Evolutionary conservation across 225 moss, liverwort and hornwort species (phyloP).

Genomic region (Lunularia cruciata): DNA sequence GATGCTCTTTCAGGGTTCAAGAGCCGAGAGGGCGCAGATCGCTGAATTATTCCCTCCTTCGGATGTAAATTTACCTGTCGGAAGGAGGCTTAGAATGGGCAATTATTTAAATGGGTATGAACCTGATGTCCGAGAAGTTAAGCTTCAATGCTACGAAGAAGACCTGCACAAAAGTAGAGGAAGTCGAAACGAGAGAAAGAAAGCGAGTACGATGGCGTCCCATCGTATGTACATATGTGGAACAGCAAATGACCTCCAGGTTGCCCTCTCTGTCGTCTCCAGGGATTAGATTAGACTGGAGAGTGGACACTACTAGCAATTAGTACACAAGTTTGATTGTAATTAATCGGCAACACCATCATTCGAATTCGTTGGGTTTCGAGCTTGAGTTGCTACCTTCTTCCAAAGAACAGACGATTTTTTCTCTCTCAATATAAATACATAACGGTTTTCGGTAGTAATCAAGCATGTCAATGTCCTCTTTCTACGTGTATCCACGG

Average conservation of each 20-base stretch:
- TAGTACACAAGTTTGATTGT: neutral
- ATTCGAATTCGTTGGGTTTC: neutral
- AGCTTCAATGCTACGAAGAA: conserved; percentile 71
- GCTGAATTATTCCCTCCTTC: conserved; percentile 66
- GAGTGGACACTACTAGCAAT: neutral
- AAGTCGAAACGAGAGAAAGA: conserved; percentile 55
- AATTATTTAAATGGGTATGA: conserved; percentile 91
- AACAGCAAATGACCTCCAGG: conserved; percentile 76
- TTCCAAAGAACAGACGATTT: too few species aligned
- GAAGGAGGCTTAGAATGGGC: conserved; percentile 71
- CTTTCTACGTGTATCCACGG: too few species aligned
- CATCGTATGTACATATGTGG: conserved; percentile 91
- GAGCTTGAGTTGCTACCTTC: too few species aligned
- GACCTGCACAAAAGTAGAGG: conserved; percentile 59
- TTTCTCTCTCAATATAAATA: too few species aligned
- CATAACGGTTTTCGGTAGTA: too few species aligned
- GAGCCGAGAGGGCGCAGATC: conserved; percentile 62
- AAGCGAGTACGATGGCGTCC: conserved; percentile 55
- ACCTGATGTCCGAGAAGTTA: conserved; percentile 73
- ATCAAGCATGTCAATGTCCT: too few species aligned
- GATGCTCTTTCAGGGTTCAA: conserved; percentile 44
- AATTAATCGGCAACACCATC: neutral
- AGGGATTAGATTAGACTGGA: conserved; percentile 51
- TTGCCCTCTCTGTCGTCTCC: conserved; percentile 69
- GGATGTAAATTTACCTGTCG: conserved; percentile 49